Base-by-base conservation (phyloP, 805 yeast species). In the Lipomyces yamanashiensis region DNA sequence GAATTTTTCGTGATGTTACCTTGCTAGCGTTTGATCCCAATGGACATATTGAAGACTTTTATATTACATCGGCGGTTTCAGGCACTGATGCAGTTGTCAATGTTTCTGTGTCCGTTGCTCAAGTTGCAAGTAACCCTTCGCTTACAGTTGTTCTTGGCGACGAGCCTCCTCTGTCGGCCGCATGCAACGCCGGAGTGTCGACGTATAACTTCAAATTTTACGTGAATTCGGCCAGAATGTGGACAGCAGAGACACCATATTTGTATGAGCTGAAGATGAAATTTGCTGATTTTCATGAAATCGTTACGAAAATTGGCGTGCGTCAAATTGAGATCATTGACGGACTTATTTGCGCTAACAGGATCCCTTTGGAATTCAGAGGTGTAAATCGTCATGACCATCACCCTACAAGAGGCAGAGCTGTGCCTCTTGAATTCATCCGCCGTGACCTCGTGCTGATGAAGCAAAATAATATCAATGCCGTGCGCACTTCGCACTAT, bases 371-470 rank as follows among this genome's bases (percentile, higher is more conserved):
- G 39, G 67, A 73, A 44, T 54, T 77, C 28, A 69, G 73, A 33
- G 80, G 80, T 13, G 75, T 74, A 15, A 77, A 77, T 66, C 71
- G 79, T 10, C 80, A 77, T 61, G 80, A 77, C 44, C 75, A 77
- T 61, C 76, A 77, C 63, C 72, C 77, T 1, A 57, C 54, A 23
- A 64, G 61, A 49, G 80, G 80, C 15, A 70, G 79, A 23, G 78
- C 80, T 0, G 75, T 77, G 12, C 74, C 78, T 12, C 68, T 70
- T 13, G 77, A 76, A 17, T 77, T 70, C 59, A 70, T 76, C 44
- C 64, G 70, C 60, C 65, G 71, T 19, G 80, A 77, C 62, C 67
- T 77, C 49, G 28, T 61, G 37, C 62, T 75, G 21, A 77, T 77
- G 80, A 77, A 77, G 65, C 57, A 63, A 40, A 70, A 73, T 66